These are phyloP conservation scores for Penicillium sp. DNA, from an alignment of 2,329 filamentous ascomycete genomes.

Conservation along the genomic window DNA sequence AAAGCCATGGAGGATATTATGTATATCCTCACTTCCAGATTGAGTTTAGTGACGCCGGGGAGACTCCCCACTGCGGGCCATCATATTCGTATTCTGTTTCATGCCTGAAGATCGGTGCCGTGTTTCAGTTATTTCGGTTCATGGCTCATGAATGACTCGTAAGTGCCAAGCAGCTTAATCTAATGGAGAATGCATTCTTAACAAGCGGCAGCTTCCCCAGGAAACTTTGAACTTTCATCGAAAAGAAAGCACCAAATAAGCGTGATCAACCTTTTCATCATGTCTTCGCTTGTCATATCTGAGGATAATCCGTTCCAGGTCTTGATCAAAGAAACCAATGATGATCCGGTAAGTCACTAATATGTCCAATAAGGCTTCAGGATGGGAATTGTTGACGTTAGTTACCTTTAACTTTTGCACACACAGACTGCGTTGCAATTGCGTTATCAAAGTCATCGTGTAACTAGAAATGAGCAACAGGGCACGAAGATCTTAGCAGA, in stretches of 20 bases:
- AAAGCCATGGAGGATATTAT: not conserved
- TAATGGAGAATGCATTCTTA: not conserved
- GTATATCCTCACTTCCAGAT: not conserved
- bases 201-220: not conserved
- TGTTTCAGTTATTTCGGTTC: not conserved
- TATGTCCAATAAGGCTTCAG: not conserved
- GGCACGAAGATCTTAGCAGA: slow-evolving; percentile 65
- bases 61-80: not conserved
- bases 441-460: slow-evolving; percentile 71
- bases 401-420: not conserved
- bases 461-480: slow-evolving; percentile 73
- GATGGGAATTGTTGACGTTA: not conserved
- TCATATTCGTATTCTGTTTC: not conserved
- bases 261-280: not conserved
- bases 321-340: slow-evolving; percentile 14
- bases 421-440: not conserved
- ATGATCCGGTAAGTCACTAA: slow-evolving; percentile 12
- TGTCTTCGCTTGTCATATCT: not conserved
- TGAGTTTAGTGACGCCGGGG: not conserved
- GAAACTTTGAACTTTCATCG: not conserved
- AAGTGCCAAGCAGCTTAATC: not conserved
- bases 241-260: not conserved
- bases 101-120: not conserved
- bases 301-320: slow-evolving; percentile 20
- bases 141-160: not conserved